Percentiles rank a stretch among this genome's conserved stretches.
These are phyloP conservation scores for Fistulinella staudtii DNA, from an alignment of 1,284 basidiomycete species.

Conservation along the genomic window DNA sequence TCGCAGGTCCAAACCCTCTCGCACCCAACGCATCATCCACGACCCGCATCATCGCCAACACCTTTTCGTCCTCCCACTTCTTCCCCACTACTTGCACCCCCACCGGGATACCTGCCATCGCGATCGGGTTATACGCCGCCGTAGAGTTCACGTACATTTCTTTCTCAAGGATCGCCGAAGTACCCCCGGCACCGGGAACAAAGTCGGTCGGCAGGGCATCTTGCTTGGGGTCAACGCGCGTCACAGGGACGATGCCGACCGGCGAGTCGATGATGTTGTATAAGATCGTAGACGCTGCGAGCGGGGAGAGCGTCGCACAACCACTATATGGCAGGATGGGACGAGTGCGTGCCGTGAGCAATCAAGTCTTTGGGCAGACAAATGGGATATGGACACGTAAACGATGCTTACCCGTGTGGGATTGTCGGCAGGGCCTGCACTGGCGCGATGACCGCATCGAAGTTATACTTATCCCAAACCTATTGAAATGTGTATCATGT, in stretches of 20 bases:
- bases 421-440: conserved; percentile 70
- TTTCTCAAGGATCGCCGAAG: conserved; percentile 54
- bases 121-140: conserved; percentile 63
- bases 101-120: conserved; percentile 78
- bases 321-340: no score
- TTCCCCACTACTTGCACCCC: conserved; percentile 79
- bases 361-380: neutral
- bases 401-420: conserved; percentile 56
- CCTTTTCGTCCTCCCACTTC: conserved; percentile 84
- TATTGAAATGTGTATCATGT: neutral
- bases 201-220: conserved; percentile 65
- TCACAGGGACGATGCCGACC: conserved; percentile 77
- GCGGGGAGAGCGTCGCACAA: conserved; percentile 49
- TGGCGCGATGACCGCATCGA: conserved; percentile 78
- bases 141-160: conserved; percentile 51
- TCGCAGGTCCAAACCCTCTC: conserved; percentile 51
- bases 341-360: neutral
- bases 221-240: conserved; percentile 60
- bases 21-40: conserved; percentile 62
- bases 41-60: conserved; percentile 78
- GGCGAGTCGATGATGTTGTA: conserved; percentile 80
- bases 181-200: conserved; percentile 41
- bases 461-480: conserved; percentile 67
- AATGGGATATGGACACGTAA: neutral
- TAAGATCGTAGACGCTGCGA: conserved; percentile 50